These are phyloP conservation scores for Fragilariopsis cylindrus DNA, from an alignment of 108 stramenopile genomes.

Conservation along the genomic window DNA sequence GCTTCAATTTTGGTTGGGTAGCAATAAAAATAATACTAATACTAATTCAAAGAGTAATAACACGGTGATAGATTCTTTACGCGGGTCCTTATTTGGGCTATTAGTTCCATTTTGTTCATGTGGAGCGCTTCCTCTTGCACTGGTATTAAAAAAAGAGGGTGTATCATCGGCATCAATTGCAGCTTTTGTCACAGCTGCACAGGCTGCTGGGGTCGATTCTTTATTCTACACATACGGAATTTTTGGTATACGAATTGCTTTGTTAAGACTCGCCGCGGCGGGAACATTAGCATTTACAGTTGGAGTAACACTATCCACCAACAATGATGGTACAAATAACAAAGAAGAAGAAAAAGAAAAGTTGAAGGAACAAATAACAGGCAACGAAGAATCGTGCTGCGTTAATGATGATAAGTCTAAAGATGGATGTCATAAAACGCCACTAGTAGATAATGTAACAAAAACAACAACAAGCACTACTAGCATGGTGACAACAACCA, in stretches of 20 bases:
- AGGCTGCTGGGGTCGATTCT: constrained; percentile 26
- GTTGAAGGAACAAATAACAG: neutral
- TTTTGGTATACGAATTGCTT: constrained; percentile 21
- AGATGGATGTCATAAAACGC: neutral
- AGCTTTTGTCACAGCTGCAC: constrained; percentile 36
- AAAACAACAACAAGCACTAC: neutral
- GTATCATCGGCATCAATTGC: constrained; percentile 23
- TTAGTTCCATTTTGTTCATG: constrained; percentile 37
- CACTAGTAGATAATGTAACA: neutral
- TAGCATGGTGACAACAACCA: neutral
- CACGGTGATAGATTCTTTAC: neutral
- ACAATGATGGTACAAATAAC: neutral
- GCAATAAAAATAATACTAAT: neutral
- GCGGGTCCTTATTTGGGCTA: constrained; percentile 22
- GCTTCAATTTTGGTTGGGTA: constrained; percentile 4
- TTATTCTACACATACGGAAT: constrained; percentile 26
- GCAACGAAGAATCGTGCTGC: neutral
- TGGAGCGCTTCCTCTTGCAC: constrained; percentile 29
- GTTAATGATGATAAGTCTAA: too few species aligned
- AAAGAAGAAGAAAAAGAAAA: neutral
- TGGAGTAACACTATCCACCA: constrained; percentile 8
- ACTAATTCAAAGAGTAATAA: neutral
- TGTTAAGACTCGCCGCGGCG: constrained; percentile 17
- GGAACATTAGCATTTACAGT: constrained; percentile 19
- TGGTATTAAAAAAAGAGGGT: constrained; percentile 16